These are phyloP conservation scores for Datura wrightii DNA, from an alignment of 257 asterid species.

Conservation along the genomic window DNA sequence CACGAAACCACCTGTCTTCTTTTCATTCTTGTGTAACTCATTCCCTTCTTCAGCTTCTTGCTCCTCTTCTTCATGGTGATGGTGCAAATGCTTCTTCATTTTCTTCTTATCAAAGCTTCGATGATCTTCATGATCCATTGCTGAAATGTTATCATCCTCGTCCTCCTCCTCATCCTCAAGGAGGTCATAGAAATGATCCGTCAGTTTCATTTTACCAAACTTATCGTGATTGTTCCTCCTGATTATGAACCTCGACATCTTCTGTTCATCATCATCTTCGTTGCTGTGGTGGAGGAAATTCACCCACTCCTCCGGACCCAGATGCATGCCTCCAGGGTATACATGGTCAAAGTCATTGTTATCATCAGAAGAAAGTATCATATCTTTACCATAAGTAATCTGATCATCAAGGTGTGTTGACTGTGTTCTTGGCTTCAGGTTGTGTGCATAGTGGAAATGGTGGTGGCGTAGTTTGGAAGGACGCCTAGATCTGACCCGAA, in stretches of 20 bases:
- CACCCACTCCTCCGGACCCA: slow-evolving; percentile 43
- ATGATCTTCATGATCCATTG: slow-evolving; percentile 23
- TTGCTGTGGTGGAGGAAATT: slow-evolving; percentile 40
- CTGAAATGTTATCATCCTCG: slow-evolving; percentile 8
- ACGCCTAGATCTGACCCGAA: slow-evolving; percentile 38
- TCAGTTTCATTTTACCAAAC: slow-evolving; percentile 37
- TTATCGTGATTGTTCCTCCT: slow-evolving; percentile 25
- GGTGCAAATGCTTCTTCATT: slow-evolving; percentile 39
- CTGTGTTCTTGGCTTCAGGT: slow-evolving; percentile 40
- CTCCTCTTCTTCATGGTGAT: slow-evolving; percentile 26
- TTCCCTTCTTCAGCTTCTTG: slow-evolving; percentile 21
- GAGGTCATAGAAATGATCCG: slow-evolving; percentile 35
- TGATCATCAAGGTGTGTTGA: slow-evolving; percentile 29
- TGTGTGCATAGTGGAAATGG: slow-evolving; percentile 46
- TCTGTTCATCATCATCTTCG: slow-evolving; percentile 39
- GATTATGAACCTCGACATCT: slow-evolving; percentile 31
- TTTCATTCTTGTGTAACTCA: slow-evolving; percentile 15
- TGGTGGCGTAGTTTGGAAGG: slow-evolving; percentile 35
- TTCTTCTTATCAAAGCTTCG: slow-evolving; percentile 37
- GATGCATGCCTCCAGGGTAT: slow-evolving; percentile 36
- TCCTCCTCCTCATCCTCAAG: slow-evolving; percentile 26
- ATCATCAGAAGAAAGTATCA: slow-evolving; percentile 49
- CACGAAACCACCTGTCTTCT: slow-evolving; percentile 44
- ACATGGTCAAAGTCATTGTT: slow-evolving; percentile 44
- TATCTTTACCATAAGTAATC: slow-evolving; percentile 53